A percentile compares a stretch with the other conserved stretches of the same genome.
phyloP scores from a whole-genome alignment of 345 rosid genomes.

The Jatropha curcas region DNA sequence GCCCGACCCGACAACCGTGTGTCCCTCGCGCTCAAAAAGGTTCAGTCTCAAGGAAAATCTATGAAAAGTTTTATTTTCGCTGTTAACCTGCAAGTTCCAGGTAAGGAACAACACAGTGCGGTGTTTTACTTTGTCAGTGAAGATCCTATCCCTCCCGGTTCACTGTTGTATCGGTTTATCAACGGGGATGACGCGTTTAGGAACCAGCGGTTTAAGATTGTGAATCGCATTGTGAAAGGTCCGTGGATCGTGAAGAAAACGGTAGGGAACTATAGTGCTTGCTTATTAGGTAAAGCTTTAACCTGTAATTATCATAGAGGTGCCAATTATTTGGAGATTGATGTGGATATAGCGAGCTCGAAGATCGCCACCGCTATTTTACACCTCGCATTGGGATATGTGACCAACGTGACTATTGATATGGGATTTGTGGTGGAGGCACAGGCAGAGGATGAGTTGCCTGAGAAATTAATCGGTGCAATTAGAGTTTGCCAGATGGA shows the following conservation, averaged over 20 bases:
- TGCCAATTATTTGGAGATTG: slow-evolving; percentile 75
- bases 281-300: slow-evolving; percentile 78
- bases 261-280: slow-evolving; percentile 80
- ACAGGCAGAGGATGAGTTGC: slow-evolving; percentile 77
- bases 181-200: slow-evolving; percentile 74
- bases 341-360: slow-evolving; percentile 79
- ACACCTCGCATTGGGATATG: slow-evolving; percentile 73
- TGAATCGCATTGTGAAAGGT: slow-evolving; percentile 85
- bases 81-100: slow-evolving; percentile 84
- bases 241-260: slow-evolving; percentile 86
- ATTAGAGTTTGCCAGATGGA: slow-evolving; percentile 91
- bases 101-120: slow-evolving; percentile 80
- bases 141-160: slow-evolving; percentile 61
- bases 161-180: slow-evolving; percentile 68
- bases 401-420: slow-evolving; percentile 73
- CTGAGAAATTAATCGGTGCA: slow-evolving; percentile 80
- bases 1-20: slow-evolving; percentile 82
- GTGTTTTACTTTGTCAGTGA: slow-evolving; percentile 84
- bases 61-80: slow-evolving; percentile 74
- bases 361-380: slow-evolving; percentile 70
- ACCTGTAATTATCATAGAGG: slow-evolving; percentile 83
- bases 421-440: slow-evolving; percentile 90
- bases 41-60: slow-evolving; percentile 62
- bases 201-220: slow-evolving; percentile 87
- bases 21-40: slow-evolving; percentile 51